Base-by-base conservation (phyloP, 139 green algal species). In the Volvox africanus region DNA sequence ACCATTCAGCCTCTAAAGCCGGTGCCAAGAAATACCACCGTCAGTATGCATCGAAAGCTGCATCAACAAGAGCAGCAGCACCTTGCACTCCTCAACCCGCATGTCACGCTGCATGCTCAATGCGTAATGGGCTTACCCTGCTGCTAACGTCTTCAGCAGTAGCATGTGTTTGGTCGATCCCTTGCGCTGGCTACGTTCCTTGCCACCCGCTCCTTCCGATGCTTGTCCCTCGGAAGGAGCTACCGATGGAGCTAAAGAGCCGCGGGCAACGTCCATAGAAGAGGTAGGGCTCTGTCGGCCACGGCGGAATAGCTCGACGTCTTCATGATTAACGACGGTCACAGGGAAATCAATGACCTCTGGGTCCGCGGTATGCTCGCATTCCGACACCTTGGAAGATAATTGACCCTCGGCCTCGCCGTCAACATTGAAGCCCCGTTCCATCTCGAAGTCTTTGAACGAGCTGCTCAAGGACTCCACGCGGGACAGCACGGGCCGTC, bases 391-490 rank as follows among this genome's bases (percentile, higher is more conserved):
- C 35, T 91, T 91, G 2, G 76, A 91, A 3, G 87, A 91, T 5
- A 82, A 35, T 37, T 92, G 82, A 0, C 71, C 82, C 30, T 75
- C 86, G 20, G 5, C 69, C 85, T 90, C 75, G 12, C 17, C 61
- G 36, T 91, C 84, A 5, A 76, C 85, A 44, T 89, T 37, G 19
- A 67, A 73, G 65, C 88, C 78, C 6, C 92, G 78, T 69, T 94
- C 92, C 75, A 93, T 88, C 36, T 94, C 92, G 76, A 94, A 94
- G 85, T 95, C 93, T 37, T 93, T 96, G 80, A 96, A 95, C 0
- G 91, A 95, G 91, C 92, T 94, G 67, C 92, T 95, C 0, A 96
- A 91, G 0, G 93, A 95, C 91, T 95, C 94, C 0, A 96, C 94
- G 12, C 94, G 92, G 1, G 93, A 95, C 33, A 96, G 89, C 75